These are phyloP conservation scores for Pterocarpus macrocarpus DNA, from an alignment of 306 rosid species.

Conservation along the genomic window DNA sequence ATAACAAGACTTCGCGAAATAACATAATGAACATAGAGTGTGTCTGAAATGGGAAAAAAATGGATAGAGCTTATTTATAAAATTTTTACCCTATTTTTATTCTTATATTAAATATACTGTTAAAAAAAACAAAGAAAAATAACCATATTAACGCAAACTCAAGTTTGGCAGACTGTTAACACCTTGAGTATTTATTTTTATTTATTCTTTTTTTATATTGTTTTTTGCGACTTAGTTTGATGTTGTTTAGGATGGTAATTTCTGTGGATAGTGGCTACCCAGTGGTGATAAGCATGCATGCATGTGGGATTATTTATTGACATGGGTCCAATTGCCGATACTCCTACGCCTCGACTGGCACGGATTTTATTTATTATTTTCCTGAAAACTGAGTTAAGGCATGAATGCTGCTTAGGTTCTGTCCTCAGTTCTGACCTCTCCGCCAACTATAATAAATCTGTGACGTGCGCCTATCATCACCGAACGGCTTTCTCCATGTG, in stretches of 20 bases:
- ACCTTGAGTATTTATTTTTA: background rate
- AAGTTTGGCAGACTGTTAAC: background rate
- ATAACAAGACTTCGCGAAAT: background rate
- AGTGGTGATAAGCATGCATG: conserved; percentile 6
- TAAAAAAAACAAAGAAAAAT: too few relatives aligned
- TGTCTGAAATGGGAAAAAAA: too few relatives aligned
- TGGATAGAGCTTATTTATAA: too few relatives aligned
- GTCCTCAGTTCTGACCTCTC: background rate
- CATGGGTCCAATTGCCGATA: conserved; percentile 29
- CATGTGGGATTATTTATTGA: background rate
- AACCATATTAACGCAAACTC: too few relatives aligned
- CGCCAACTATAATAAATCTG: conserved; percentile 11
- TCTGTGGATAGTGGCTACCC: background rate
- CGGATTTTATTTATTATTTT: conserved; percentile 18
- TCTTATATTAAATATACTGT: too few relatives aligned
- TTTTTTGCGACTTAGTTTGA: background rate
- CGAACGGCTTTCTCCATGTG: background rate
- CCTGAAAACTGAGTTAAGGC: conserved; percentile 8
- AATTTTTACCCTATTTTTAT: too few relatives aligned
- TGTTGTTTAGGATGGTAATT: background rate
- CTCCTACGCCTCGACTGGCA: background rate
- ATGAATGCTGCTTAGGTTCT: background rate
- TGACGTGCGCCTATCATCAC: conserved; percentile 39
- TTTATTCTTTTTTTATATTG: background rate
- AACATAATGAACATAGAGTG: background rate